A percentile compares a stretch with the other conserved stretches of the same genome.
Evolutionary conservation across 2,329 filamentous ascomycete species (phyloP).

Genomic region (Acephala macrosclerotiorum): DNA sequence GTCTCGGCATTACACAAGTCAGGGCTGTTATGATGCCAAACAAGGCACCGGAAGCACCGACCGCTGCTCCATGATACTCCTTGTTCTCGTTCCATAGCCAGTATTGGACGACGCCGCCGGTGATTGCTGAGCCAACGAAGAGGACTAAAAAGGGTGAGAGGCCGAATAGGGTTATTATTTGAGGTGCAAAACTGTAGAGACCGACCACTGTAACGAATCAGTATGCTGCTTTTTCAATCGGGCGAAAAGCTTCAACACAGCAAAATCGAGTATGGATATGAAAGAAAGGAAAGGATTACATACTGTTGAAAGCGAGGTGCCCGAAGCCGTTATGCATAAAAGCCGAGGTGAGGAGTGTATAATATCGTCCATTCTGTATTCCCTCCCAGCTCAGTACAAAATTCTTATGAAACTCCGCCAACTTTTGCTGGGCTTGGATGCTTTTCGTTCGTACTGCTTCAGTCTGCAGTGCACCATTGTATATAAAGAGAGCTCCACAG

Average conservation of each 20-base stretch:
- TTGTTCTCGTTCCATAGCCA: slow-evolving; percentile 22
- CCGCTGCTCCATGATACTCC: slow-evolving; percentile 7
- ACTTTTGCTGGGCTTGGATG: slow-evolving; percentile 1
- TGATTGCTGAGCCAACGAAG: slow-evolving; percentile 31
- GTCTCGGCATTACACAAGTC: slow-evolving; percentile 16
- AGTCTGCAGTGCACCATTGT: not conserved
- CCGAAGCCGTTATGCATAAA: slow-evolving; percentile 41
- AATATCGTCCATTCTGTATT: slow-evolving; percentile 31
- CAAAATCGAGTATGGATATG: no score
- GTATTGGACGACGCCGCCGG: slow-evolving; percentile 25
- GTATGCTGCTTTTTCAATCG: no score
- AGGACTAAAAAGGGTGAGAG: slow-evolving; percentile 18
- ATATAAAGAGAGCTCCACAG: slow-evolving; percentile 19
- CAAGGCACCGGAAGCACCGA: slow-evolving; percentile 30
- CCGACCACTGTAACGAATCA: slow-evolving; percentile 30
- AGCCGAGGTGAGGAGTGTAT: slow-evolving; percentile 41
- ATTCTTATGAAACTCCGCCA: slow-evolving; percentile 14
- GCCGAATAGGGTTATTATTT: slow-evolving; percentile 25
- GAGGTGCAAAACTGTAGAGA: slow-evolving; percentile 37
- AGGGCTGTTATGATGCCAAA: slow-evolving; percentile 22
- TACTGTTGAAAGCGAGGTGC: slow-evolving; percentile 42
- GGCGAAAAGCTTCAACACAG: no score
- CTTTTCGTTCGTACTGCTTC: slow-evolving; percentile 7
- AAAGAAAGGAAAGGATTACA: no score
- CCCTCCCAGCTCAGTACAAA: slow-evolving; percentile 23